These are phyloP conservation scores for Henckelia pumila DNA, from an alignment of 257 asterid genomes.

Conservation along the genomic window DNA sequence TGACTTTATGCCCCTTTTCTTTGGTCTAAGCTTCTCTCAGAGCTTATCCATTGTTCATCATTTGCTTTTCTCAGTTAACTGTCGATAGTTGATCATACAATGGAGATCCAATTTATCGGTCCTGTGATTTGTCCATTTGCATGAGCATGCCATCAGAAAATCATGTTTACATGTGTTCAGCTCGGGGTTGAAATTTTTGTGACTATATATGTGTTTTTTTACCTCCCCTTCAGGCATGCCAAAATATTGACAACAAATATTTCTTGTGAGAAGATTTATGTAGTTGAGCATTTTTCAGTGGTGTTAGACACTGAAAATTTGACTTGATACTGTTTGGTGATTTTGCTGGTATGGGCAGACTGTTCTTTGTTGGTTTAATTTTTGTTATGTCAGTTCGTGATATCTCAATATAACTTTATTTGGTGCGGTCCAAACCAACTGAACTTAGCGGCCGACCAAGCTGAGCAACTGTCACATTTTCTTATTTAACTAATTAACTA, in stretches of 20 bases:
- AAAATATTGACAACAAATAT: not conserved
- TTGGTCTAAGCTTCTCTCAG: not conserved
- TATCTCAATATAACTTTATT: not conserved
- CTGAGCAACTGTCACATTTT: too few relatives aligned
- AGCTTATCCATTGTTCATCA: not conserved
- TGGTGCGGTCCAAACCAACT: too few relatives aligned
- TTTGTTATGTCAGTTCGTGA: not conserved
- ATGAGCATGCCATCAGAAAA: not conserved
- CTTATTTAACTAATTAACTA: not conserved
- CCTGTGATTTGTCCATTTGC: not conserved
- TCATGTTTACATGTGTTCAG: too few relatives aligned
- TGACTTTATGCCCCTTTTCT: not conserved
- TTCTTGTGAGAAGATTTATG: not conserved
- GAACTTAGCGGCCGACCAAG: too few relatives aligned
- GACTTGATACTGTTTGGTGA: not conserved
- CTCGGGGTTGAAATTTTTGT: not conserved
- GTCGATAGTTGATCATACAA: not conserved
- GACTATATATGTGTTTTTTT: not conserved
- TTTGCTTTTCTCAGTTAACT: not conserved
- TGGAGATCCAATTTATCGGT: not conserved
- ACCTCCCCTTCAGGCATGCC: not conserved
- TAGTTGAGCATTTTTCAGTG: not conserved
- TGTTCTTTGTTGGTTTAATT: not conserved
- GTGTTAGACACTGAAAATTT: not conserved
- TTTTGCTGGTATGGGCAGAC: not conserved